Base-by-base conservation (phyloP, 2,329 filamentous ascomycete species). In the Acephala macrosclerotiorum region DNA sequence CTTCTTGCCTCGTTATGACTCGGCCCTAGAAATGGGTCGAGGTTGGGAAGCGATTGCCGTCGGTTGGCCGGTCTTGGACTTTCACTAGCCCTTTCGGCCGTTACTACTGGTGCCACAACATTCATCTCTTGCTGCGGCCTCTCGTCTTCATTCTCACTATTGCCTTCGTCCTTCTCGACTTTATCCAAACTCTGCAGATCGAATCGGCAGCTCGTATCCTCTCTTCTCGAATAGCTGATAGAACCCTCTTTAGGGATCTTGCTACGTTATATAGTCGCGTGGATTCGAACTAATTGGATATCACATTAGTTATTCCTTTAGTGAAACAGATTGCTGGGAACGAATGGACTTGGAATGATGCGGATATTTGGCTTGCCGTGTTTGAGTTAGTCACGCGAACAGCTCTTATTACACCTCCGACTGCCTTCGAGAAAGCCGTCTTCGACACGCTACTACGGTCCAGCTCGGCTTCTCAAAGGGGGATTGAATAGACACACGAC, bases 161-260 rank as follows among this genome's bases (percentile, higher is more conserved):
- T 53, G 20, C 4, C 53, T 49, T 65, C 20, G 55, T 56, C 60
- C 42, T 65, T 56, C 22, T 67, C 57, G 59, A 71, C 65, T 63
- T 70, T 42, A 70, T 70, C 53, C 51, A 14, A 58, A 60, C 68
- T 67, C 57, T 70, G 49, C 25, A 55, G 26, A 70, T 11, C 42
- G 26, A 65, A 64, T 59, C 60, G 53, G 66, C 65, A 20, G 66
- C 68, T 63, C 62, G 65, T 29, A 62, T 61, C 59, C 65, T 72
- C 20, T 60, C 49, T 69, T 71, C 60, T 1, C 65, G 55, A 66
- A 70, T 67, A 58, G 60, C 57, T 61, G 58, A 69, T 14, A 67
- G 64, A 71, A 70, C 67, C 11, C 47, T 69, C 47, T 60, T 61
- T 58, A 38, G 67, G 16, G 68, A 70, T 25, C 68, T 70, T 70